Base-by-base conservation (phyloP, 75 land plant species). In the Cupressus sempervirens region DNA sequence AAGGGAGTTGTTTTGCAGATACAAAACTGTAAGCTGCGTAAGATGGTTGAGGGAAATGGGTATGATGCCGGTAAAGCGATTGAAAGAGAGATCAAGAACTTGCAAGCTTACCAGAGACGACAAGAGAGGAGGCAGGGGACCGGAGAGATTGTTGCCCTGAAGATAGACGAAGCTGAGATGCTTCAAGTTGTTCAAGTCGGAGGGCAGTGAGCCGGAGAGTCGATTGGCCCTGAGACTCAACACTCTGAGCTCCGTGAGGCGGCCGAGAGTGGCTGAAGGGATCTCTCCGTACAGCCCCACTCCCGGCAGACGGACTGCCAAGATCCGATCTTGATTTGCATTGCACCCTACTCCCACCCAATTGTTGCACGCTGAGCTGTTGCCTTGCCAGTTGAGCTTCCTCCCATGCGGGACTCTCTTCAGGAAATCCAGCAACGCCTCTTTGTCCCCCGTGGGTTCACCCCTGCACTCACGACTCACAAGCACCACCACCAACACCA, bases 1-100 rank as follows among this genome's bases (percentile, higher is more conserved):
- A 23, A 96, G 91, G 56, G 90, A 88, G 84, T 96, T 96, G 86
- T 93, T 91, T 50, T 92, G 92, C 54, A 97, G 90, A 83, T 86
- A 58, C 41, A 97, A 88, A 15, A 68, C 80, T 32, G 87, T 88
- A 8, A 94, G 91, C n/a, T 82, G 84, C 0, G 90, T 90, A 23
- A 94, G 84, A 79, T 89, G 89, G 35, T 80, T 82, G n/a, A 91
- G 16, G 30, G 86, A n/a, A 16, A 81, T 2, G 50, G 96, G 94
- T 68, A 94, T 91, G 52, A 68, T 72, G 46, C 94, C 94, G 1
- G 83, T 85, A 38, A 93, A 88, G 35, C 84, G 85, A 67, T 94
- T 94, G 76, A 86, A 91, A 80, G 96, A 93, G 12, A 94, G 88
- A 84, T 93, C 94, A 53, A 94, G 54, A 20, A 84, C 82, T 83